A percentile compares a stretch with the other conserved stretches of the same genome.
These are phyloP conservation scores for Lichtheimia ornata DNA, from an alignment of 371 early-diverging fungal species.

Conservation along the genomic window DNA sequence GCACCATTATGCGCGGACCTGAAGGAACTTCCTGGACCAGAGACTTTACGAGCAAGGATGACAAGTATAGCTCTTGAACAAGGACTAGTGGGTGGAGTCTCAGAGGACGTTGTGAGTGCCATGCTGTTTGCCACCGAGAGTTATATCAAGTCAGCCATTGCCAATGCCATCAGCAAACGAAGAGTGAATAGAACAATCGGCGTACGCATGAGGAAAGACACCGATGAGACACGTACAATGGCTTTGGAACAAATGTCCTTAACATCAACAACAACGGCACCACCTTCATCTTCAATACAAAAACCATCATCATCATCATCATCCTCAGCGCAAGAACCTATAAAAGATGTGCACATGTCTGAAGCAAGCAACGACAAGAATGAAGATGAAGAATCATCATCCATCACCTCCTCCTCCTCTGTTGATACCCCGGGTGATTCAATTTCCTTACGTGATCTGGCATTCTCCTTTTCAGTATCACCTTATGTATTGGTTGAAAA, in stretches of 20 bases:
- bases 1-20: conserved; percentile 73
- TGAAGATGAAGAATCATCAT: conserved; percentile 1
- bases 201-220: conserved; percentile 33
- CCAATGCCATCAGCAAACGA: conserved; percentile 69
- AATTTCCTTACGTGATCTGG: conserved; percentile 51
- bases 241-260: conserved; percentile 11
- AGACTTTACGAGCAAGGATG: conserved; percentile 72
- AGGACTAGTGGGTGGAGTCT: conserved; percentile 69
- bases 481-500: conserved; percentile 72
- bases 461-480: conserved; percentile 67
- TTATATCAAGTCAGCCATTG: conserved; percentile 73
- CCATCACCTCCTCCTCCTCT: conserved; percentile 2
- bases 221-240: conserved; percentile 7
- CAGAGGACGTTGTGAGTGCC: conserved; percentile 66
- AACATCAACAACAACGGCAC: neutral
- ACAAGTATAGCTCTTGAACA: conserved; percentile 72
- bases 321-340: neutral
- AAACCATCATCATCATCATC: neutral
- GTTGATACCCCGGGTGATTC: conserved; percentile 11
- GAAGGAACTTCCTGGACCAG: conserved; percentile 70
- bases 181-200: conserved; percentile 71
- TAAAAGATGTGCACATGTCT: neutral
- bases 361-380: neutral
- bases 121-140: conserved; percentile 77
- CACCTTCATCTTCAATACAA: neutral